phyloP scores from a whole-genome alignment of 2,329 filamentous ascomycete genomes.

The Trichoderma lentiforme region DNA sequence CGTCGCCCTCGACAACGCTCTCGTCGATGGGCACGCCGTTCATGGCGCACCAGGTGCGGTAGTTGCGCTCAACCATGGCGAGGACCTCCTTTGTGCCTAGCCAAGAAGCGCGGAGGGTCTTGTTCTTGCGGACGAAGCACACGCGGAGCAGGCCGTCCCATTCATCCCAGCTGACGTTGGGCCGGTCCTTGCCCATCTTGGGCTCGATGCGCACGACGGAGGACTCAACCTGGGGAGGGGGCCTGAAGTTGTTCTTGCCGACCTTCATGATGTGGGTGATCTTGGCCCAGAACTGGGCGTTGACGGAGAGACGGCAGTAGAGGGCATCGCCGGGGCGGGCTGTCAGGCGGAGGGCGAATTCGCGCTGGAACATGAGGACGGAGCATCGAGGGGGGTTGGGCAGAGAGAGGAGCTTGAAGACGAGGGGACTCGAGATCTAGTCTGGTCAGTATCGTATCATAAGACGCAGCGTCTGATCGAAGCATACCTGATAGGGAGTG shows the following conservation, averaged over 20 bases:
- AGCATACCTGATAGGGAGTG: conserved; percentile 58
- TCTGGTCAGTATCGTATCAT: background rate
- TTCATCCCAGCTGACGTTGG: conserved; percentile 88
- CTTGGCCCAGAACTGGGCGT: conserved; percentile 81
- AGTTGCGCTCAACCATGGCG: conserved; percentile 80
- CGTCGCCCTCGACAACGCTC: conserved; percentile 46
- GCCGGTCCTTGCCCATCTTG: conserved; percentile 71
- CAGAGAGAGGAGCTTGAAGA: conserved; percentile 83
- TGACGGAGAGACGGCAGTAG: conserved; percentile 87
- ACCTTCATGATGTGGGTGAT: conserved; percentile 82
- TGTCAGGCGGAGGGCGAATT: conserved; percentile 87
- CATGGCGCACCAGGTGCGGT: conserved; percentile 84
- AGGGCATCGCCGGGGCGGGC: conserved; percentile 84
- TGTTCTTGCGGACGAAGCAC: conserved; percentile 72
- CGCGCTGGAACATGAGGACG: conserved; percentile 94
- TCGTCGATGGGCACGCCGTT: conserved; percentile 79
- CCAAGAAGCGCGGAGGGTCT: conserved; percentile 79
- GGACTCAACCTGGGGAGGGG: conserved; percentile 87
- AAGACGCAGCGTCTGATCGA: too few relatives aligned
- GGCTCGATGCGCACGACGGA: conserved; percentile 88
- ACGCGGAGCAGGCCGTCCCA: conserved; percentile 90
- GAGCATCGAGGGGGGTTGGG: conserved; percentile 77
- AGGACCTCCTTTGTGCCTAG: conserved; percentile 77
- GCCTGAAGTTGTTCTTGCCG: conserved; percentile 93
- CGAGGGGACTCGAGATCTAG: conserved; percentile 83